Evolutionary conservation across 768 basidiomycete genomes (phyloP).

Genomic region (Lepiota venenata): DNA sequence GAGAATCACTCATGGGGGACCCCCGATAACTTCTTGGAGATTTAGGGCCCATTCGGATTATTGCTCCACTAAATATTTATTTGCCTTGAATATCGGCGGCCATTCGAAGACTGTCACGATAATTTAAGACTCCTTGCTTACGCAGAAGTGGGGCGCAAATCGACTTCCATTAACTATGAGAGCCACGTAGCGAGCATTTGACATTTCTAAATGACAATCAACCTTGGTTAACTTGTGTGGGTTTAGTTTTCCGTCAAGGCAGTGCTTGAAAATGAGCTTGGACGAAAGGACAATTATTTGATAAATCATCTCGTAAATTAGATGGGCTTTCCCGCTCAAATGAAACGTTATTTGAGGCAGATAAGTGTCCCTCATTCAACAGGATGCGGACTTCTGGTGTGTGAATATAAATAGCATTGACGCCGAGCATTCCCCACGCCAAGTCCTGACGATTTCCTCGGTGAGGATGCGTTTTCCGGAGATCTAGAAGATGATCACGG

Average conservation of each 20-base stretch:
- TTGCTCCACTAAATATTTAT: too few species aligned
- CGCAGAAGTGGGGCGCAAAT: neutral
- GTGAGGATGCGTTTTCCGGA: constrained; percentile 11
- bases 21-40: too few species aligned
- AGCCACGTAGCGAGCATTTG: neutral
- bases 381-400: neutral
- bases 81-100: too few species aligned
- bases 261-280: constrained; percentile 4
- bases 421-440: constrained; percentile 4
- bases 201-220: neutral
- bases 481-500: constrained; percentile 8
- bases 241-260: constrained; percentile 3
- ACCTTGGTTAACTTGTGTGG: neutral
- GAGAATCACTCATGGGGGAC: too few species aligned
- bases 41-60: too few species aligned
- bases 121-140: too few species aligned
- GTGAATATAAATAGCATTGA: neutral
- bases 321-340: neutral
- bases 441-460: constrained; percentile 11
- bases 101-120: too few species aligned
- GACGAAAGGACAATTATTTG: neutral
- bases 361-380: neutral
- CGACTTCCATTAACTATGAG: too few species aligned
- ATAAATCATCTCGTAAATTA: neutral
- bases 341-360: neutral